Evolutionary conservation across 345 rosid species (phyloP), one percentile per base, ranked within the genome.

Genomic region (rapeseed (Brassica napus)): DNA sequence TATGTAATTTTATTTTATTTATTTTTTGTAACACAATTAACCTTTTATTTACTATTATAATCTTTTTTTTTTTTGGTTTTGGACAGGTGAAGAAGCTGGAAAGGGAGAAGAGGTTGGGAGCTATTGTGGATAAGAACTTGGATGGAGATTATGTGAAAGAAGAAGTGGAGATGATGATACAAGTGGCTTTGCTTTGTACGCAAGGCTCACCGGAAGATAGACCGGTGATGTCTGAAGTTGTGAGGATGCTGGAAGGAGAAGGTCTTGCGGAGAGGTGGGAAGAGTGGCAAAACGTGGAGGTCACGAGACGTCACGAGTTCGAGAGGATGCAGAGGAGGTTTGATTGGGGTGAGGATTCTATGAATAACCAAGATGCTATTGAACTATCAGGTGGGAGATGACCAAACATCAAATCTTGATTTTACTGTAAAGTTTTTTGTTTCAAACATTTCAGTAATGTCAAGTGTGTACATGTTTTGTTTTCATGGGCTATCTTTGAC

Each of bases 181-280:
- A 91, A 81, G 98, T 93, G 63, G 98, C 99, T 26, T 81, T 93
- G 82, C 89, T 95, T 6, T 93, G 99, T 60, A 95, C 98, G 8
- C 99, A 95, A 82, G 86, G 86, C 18, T 89, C 96, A 0, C 96
- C 99, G 1, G 57, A 52, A n/a, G 57, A 52, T 2, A n/a, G 57
- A 52, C 57, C 57, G 6, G 83, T 87, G 5, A 95, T 95, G 99
- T 93, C 98, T 0, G 99, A 91, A 68, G 98, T 95, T 59, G 96
- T 91, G 12, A 65, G 98, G 86, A 95, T 95, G 99, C 84, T 95
- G 65, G 99, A 95, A 85, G 99, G 99, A 47, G 99, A 57, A 75
- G 98, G 98, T 24, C 82, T 93, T 26, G 98, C 98, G 0, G 97
- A 95, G 86, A 89, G 97, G 80, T 95, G 99, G 99, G 96, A 95